Evolutionary conservation across 2,329 filamentous ascomycete species (phyloP), one percentile per base, ranked within the genome.

Genomic region (Colletotrichum musae): DNA sequence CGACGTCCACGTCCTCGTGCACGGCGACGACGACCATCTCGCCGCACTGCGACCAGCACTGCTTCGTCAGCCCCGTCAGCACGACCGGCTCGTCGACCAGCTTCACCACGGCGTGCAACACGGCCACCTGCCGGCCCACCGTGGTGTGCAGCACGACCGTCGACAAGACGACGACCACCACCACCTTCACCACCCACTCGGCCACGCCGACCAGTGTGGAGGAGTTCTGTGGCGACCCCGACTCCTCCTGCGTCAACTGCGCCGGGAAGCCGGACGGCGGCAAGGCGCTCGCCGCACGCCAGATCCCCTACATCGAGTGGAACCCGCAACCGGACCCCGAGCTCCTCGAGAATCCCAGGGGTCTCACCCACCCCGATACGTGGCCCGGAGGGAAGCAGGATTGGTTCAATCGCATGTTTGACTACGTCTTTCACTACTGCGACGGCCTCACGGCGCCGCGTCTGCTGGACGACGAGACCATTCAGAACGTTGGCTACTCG

Each of bases 401-500:
- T 15, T 43, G 41, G 41, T 43, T 10, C 10, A 15, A 43, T n/a
- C 41, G 41, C 41, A 43, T 43, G 41, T 43, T 10, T 10, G 5
- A 43, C 4, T 43, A 43, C 16, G 41, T 43, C 41, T 43, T 15
- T n/a, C 41, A 43, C 41, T 43, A 43, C 41, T 43, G 41, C 41
- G 41, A 43, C 41, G 41, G 41, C 16, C 41, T 43, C 41, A 43
- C 41, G 16, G 41, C 41, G 13, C 10, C 13, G 18, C n/a, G n/a
- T 7, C 16, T 50, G 7, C 36, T 39, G 36, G 36, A 39, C 36
- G 36, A 13, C 36, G 36, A 39, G 36, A 39, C 36, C 13, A 7
- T 39, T 39, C 2, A 4, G 26, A 16, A 51, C 16, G 45, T 52
- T 16, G 54, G 57, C 32, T 60, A 51, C 56, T 63, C 54, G 54